phyloP scores from a whole-genome alignment of 305 asterid genomes.

The Coffea humblotiana region DNA sequence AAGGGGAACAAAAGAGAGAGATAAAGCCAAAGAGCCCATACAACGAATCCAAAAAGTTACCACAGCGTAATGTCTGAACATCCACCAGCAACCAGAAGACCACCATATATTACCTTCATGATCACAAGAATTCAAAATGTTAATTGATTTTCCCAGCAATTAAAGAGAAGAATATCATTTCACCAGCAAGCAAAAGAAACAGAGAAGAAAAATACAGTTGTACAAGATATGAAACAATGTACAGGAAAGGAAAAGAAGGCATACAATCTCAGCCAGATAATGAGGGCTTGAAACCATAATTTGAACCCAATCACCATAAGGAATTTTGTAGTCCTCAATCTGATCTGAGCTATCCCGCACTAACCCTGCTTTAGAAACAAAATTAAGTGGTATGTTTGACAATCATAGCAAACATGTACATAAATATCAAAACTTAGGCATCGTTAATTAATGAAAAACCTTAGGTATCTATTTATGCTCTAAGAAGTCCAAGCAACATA shows the following conservation, averaged over 20 bases:
- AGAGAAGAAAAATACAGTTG: neutral
- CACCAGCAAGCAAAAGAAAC: neutral
- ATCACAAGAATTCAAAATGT: neutral
- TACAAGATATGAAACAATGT: neutral
- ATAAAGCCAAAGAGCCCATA: constrained; percentile 22
- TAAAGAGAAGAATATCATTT: neutral
- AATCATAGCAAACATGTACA: neutral
- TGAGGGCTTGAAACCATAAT: constrained; percentile 76
- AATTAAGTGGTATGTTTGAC: neutral
- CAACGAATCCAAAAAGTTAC: constrained; percentile 74
- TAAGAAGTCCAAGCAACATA: neutral
- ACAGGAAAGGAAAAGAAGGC: constrained; percentile 17
- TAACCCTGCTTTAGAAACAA: constrained; percentile 46
- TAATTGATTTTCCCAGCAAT: neutral
- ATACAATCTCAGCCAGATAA: constrained; percentile 84
- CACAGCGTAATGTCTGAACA: constrained; percentile 64
- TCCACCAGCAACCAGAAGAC: constrained; percentile 73
- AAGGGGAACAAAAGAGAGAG: neutral
- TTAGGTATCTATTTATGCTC: too few species aligned
- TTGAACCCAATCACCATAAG: constrained; percentile 77
- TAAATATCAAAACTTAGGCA: neutral
- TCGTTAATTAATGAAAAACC: too few species aligned
- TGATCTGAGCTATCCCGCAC: constrained; percentile 47
- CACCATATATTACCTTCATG: constrained; percentile 68
- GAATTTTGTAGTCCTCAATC: constrained; percentile 50